Percentiles rank a stretch among this genome's conserved stretches.
Conservation (phyloP, 495 filamentous ascomycete species). For the Oleoguttula mirabilis region DNA sequence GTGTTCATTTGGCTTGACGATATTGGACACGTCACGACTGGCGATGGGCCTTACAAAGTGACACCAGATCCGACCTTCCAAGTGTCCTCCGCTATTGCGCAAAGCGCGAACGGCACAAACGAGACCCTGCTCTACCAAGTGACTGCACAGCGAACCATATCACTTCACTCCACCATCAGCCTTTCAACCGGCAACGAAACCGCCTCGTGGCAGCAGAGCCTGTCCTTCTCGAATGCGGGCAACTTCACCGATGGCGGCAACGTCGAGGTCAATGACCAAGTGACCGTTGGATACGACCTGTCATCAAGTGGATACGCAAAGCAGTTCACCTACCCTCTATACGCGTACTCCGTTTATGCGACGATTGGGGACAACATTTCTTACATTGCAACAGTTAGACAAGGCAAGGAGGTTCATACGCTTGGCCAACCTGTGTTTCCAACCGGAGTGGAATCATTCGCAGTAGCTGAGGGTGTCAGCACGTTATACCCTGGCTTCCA, state of each 20-base stretch:
- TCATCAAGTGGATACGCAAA: slow-evolving; percentile 36
- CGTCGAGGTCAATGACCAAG: slow-evolving; percentile 49
- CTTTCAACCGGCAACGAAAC: slow-evolving; percentile 32
- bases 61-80: slow-evolving; percentile 35
- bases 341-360: slow-evolving; percentile 42
- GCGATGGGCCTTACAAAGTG: slow-evolving; percentile 27
- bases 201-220: slow-evolving; percentile 50
- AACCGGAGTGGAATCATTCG: slow-evolving; percentile 38
- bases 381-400: slow-evolving; percentile 46
- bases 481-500: slow-evolving; percentile 20
- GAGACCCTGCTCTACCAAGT: slow-evolving; percentile 50
- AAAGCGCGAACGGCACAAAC: slow-evolving; percentile 43
- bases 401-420: slow-evolving; percentile 45
- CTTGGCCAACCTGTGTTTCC: slow-evolving; percentile 49
- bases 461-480: slow-evolving; percentile 2
- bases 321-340: slow-evolving; percentile 53
- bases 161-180: slow-evolving; percentile 38
- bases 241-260: slow-evolving; percentile 45
- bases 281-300: slow-evolving; percentile 45
- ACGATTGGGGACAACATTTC: slow-evolving; percentile 37
- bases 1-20: slow-evolving; percentile 62
- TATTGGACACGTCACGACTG: slow-evolving; percentile 39
- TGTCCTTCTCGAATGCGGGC: slow-evolving; percentile 43
- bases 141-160: slow-evolving; percentile 44
- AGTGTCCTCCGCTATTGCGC: slow-evolving; percentile 27